A percentile compares a stretch with the other conserved stretches of the same genome.
Evolutionary conservation across 139 green algal genomes (phyloP).

Genomic region (Coelastrella sp.): DNA sequence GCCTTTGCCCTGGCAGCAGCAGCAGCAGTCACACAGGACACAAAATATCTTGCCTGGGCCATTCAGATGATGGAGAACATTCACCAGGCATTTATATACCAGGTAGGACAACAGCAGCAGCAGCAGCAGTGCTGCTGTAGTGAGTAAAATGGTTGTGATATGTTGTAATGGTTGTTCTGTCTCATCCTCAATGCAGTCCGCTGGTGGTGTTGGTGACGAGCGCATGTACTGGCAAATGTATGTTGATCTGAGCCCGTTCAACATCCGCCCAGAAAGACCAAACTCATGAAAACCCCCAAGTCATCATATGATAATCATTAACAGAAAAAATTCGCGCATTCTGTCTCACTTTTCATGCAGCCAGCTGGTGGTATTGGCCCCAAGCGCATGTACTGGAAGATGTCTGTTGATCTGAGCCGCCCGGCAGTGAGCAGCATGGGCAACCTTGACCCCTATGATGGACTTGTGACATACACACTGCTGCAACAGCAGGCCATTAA

Average conservation of each 20-base stretch:
- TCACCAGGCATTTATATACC: neutral
- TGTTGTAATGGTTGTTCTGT: conserved; percentile 58
- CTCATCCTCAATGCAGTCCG: neutral
- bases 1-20: conserved; percentile 58
- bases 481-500: neutral
- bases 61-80: conserved; percentile 46
- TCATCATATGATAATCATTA: conserved; percentile 39
- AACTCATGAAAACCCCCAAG: conserved; percentile 54
- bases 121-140: too few species aligned
- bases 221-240: conserved; percentile 62
- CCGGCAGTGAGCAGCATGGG: conserved; percentile 55
- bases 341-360: conserved; percentile 45
- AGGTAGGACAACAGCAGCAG: neutral
- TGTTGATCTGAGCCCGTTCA: conserved; percentile 57
- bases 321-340: too few species aligned
- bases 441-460: conserved; percentile 67
- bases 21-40: conserved; percentile 29
- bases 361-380: neutral
- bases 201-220: neutral
- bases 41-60: conserved; percentile 55
- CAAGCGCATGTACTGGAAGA: conserved; percentile 61
- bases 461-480: conserved; percentile 57
- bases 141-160: too few species aligned
- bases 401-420: conserved; percentile 55
- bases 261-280: conserved; percentile 32